Evolutionary conservation across 306 rosid species (phyloP), one percentile per base, ranked within the genome.

Genomic region (Luffa acutangula): DNA sequence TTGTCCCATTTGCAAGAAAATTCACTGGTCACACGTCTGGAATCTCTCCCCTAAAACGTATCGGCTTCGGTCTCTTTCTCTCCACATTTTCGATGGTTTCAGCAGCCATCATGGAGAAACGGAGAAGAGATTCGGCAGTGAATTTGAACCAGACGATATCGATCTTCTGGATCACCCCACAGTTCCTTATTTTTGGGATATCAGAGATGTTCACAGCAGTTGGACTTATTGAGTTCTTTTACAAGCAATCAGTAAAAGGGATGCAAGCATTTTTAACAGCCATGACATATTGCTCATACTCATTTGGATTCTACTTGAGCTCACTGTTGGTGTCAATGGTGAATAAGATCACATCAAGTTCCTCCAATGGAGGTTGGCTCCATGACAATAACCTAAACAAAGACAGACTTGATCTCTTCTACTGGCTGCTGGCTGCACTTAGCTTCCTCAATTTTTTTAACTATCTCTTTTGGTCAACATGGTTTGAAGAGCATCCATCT

Each of bases 81-180:
- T 97, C 90, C 1, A 91, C 98, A 3, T 93, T 96, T 77, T 96
- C 99, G 0, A 96, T 96, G 99, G 89, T 96, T 39, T 54, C 99
- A 1, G 99, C 99, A 46, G 99, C 97, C 37, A 43, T 93, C 2
- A 80, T 83, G 91, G 99, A 96, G 90, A 87, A 87, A 52, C 91
- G 83, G 84, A 86, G 99, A 49, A 90, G 95, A 80, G 96, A 91
- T 31, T 84, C 90, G 9, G 90, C 91, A 1, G 18, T 91, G 1
- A 62, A 83, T 52, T 84, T 21, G 1, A 76, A 82, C 83, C 37
- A 84, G 34, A 91, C 81, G 2, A 5, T 96, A 49, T 96, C 99
- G 25, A 93, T 96, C 34, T 96, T 96, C 31, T 96, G 99, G 99
- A 96, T 96, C 72, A 85, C 99, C 1, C 99, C 99, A 12, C 99